phyloP scores from a whole-genome alignment of 2,329 filamentous ascomycete species.

The Cladophialophora psammophila region DNA sequence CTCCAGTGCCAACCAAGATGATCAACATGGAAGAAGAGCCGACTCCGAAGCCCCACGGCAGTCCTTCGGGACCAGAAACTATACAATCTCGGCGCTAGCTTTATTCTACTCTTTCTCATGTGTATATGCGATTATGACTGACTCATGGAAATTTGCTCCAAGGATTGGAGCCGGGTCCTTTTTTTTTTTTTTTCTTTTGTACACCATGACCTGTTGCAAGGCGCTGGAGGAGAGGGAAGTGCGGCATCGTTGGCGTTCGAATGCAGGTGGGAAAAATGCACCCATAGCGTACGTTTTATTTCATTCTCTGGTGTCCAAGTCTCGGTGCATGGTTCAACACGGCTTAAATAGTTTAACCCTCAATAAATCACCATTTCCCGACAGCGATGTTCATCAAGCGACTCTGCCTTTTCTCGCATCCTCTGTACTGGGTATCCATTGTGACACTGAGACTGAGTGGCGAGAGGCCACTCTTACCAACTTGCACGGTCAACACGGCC shows the following conservation, averaged over 20 bases:
- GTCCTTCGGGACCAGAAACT: conserved; percentile 21
- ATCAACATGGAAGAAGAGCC: conserved; percentile 37
- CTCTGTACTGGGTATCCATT: no score
- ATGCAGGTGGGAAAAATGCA: conserved; percentile 13
- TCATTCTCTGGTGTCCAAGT: conserved; percentile 15
- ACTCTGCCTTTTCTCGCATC: neutral
- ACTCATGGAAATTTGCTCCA: conserved; percentile 30
- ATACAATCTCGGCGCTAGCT: conserved; percentile 17
- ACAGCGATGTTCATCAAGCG: neutral
- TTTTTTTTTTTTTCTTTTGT: conserved; percentile 34
- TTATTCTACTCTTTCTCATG: conserved; percentile 27
- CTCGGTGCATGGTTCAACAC: conserved; percentile 5
- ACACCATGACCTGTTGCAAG: conserved; percentile 33
- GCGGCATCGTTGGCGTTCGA: conserved; percentile 11
- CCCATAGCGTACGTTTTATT: conserved; percentile 10
- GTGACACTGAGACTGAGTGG: no score
- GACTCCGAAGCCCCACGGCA: conserved; percentile 33
- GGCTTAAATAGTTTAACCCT: conserved; percentile 12
- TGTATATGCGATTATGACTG: conserved; percentile 34
- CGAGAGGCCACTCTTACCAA: no score
- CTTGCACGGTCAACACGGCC: no score
- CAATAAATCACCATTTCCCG: neutral
- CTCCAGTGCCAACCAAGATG: conserved; percentile 36
- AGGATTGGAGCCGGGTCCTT: conserved; percentile 23
- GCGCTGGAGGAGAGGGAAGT: conserved; percentile 35